phyloP scores from a whole-genome alignment of 306 rosid species.

The Glycine latifolia region DNA sequence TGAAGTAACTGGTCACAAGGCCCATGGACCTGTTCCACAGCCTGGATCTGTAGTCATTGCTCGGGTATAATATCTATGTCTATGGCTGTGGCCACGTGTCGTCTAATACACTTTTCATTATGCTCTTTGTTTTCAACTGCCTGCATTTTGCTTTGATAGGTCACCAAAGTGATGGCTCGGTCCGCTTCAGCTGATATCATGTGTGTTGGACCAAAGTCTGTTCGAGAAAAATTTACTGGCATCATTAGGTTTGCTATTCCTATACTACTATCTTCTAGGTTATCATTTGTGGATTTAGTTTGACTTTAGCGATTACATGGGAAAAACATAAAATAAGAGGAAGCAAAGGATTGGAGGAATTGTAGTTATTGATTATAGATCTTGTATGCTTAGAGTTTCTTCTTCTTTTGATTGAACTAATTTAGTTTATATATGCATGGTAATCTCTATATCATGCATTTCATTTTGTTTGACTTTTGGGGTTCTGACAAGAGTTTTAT shows the following conservation, averaged over 20 bases:
- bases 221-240: slow-evolving; percentile 81
- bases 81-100: background rate
- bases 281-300: background rate
- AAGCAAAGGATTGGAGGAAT: too few species aligned
- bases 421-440: background rate
- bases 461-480: slow-evolving; percentile 17
- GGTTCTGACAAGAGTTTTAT: slow-evolving; percentile 24
- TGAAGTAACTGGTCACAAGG: slow-evolving; percentile 91
- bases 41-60: slow-evolving; percentile 86
- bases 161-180: slow-evolving; percentile 83
- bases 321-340: too few species aligned
- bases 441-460: slow-evolving; percentile 17
- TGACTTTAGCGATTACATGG: too few species aligned
- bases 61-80: slow-evolving; percentile 51
- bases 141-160: slow-evolving; percentile 50
- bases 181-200: slow-evolving; percentile 78
- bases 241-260: slow-evolving; percentile 66
- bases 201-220: slow-evolving; percentile 89
- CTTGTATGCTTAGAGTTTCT: too few species aligned
- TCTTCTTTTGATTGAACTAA: too few species aligned
- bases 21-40: slow-evolving; percentile 86
- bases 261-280: background rate
- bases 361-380: too few species aligned
- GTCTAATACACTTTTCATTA: background rate
- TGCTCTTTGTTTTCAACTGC: too few species aligned